Base-by-base conservation (phyloP, 169 alveolate genomes). In the Cryptosporidium ubiquitum region DNA sequence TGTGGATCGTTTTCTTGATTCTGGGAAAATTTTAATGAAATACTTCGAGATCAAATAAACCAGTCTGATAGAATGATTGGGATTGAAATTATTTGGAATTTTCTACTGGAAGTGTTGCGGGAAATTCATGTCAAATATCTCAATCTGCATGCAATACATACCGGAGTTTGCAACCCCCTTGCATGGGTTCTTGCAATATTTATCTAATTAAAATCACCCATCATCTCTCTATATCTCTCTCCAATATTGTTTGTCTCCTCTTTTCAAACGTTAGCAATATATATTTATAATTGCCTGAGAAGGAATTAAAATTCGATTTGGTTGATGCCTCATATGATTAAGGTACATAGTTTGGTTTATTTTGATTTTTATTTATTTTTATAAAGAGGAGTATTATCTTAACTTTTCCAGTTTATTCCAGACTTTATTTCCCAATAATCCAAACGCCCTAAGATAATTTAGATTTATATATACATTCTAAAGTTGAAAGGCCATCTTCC, bases 1-100 rank as follows among this genome's bases (percentile, higher is more conserved):
- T 16, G n/a, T 64, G 71, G 52, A 64, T 26, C 33, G 68, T 58
- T 58, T 58, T 12, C 68, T 58, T 58, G 35, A 31, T 31, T 58
- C 20, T 47, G 55, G 55, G 55, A 47, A 44, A 44, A 9, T 47
- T 12, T 55, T 23, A 0, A n/a, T 55, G 3, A 55, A 55, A 55
- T 55, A 55, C 20, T 55, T 3, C n/a, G 35, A 55, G 37, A 23
- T 55, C 14, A 23, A 55, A 55, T 14, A 47, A 47, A 47, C 55
- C 20, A 20, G 6, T 47, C 55, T 12, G 55, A 47, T 47, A 5
- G 20, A 47, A 47, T 47, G 55, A 20, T 47, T 12, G 16, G 16
- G 55, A 6, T 47, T 16, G 37, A 55, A 55, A 23, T 23, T 20
- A 55, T 23, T 55, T 10, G 66, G 66, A 55, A 23, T 26, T 26